phyloP scores from a whole-genome alignment of 306 rosid species.

The Prunus padus region DNA sequence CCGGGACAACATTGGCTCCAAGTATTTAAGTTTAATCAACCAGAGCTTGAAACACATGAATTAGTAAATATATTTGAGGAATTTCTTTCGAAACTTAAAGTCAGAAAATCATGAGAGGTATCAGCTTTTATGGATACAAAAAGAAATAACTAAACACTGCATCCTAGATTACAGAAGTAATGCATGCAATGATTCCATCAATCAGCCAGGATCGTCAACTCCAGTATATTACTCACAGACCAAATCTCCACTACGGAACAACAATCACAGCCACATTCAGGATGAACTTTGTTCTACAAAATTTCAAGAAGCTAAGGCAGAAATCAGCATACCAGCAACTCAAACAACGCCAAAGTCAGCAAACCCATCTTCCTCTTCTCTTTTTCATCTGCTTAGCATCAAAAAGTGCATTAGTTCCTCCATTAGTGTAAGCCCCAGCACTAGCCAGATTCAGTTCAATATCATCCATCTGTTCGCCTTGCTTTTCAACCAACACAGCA shows the following conservation, averaged over 20 bases:
- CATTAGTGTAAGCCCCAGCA: slow-evolving; percentile 14
- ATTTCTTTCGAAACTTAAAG: no score
- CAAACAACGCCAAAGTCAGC: slow-evolving; percentile 3
- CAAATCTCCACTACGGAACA: not conserved
- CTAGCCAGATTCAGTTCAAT: slow-evolving; percentile 16
- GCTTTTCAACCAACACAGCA: slow-evolving; percentile 10
- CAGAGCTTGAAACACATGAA: no score
- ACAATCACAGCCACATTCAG: not conserved
- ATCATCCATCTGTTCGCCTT: slow-evolving; percentile 11
- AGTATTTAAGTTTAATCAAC: no score
- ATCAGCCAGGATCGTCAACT: no score
- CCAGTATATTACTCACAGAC: not conserved
- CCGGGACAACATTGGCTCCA: no score
- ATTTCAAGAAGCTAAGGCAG: not conserved
- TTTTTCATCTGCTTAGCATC: slow-evolving; percentile 1
- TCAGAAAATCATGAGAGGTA: no score
- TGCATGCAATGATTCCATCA: no score
- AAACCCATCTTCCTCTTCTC: not conserved
- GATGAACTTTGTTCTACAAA: not conserved
- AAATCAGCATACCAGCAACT: not conserved
- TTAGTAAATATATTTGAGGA: no score
- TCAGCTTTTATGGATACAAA: no score
- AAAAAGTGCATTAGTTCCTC: slow-evolving; percentile 18
- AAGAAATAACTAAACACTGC: no score
- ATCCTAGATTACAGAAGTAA: no score